Evolutionary conservation across 345 rosid genomes (phyloP).

Genomic region (Salix viminalis): DNA sequence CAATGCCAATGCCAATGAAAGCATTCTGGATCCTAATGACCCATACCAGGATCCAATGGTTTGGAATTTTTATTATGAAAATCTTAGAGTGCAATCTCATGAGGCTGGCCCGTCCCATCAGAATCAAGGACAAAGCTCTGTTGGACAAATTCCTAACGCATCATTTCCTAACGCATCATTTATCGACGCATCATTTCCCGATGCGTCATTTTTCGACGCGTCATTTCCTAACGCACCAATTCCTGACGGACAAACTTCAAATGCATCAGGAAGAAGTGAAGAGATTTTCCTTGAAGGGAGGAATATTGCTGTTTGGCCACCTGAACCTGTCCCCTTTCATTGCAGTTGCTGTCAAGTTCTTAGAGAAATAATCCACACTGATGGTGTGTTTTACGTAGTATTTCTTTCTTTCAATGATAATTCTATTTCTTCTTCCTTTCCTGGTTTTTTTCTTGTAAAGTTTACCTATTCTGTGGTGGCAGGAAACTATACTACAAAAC

Average conservation of each 20-base stretch:
- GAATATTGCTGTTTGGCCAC: slow-evolving; percentile 26
- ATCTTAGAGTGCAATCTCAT: background rate
- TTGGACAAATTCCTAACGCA: background rate
- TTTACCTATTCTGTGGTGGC: background rate
- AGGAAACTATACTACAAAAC: slow-evolving; percentile 38
- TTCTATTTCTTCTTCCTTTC: background rate
- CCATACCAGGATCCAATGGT: slow-evolving; percentile 27
- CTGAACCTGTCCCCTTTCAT: slow-evolving; percentile 21
- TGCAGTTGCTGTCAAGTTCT: slow-evolving; percentile 50
- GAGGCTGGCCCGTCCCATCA: slow-evolving; percentile 11
- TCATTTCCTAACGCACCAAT: background rate
- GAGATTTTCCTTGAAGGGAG: slow-evolving; percentile 1
- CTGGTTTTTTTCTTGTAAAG: background rate
- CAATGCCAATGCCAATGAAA: background rate
- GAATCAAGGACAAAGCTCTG: background rate
- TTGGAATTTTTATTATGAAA: slow-evolving; percentile 7
- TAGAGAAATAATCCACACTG: slow-evolving; percentile 45
- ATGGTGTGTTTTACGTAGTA: slow-evolving; percentile 29
- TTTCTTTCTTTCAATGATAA: background rate
- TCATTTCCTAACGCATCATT: background rate
- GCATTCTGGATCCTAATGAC: slow-evolving; percentile 2
- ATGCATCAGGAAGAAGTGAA: background rate
- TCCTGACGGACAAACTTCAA: background rate
- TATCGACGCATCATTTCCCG: background rate
- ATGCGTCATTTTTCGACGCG: no score